Evolutionary conservation across 225 moss, liverwort and hornwort species (phyloP).

Genomic region (Polytrichum commune): DNA sequence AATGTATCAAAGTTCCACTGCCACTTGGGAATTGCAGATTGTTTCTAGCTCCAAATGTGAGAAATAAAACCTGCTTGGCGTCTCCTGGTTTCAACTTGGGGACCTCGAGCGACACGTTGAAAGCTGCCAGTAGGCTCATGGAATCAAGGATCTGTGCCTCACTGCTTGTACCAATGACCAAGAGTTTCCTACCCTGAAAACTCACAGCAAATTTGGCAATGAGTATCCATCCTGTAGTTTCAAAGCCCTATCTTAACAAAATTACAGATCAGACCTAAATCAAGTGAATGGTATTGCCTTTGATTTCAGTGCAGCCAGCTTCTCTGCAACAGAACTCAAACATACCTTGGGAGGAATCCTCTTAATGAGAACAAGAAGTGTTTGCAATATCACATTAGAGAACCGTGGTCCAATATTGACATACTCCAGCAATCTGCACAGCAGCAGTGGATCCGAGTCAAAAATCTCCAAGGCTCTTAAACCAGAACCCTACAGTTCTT

Average conservation of each 20-base stretch:
- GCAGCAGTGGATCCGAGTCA: too few species aligned
- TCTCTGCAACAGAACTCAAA: neutral
- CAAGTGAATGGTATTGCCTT: neutral
- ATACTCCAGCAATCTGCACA: constrained; percentile 86
- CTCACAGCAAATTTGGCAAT: neutral
- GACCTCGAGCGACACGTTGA: constrained; percentile 69
- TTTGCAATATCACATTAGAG: constrained; percentile 79
- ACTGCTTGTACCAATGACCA: constrained; percentile 85
- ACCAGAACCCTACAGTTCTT: too few species aligned
- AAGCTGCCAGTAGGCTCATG: constrained; percentile 69
- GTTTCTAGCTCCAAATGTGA: neutral
- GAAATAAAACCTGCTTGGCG: constrained; percentile 48
- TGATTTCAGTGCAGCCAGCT: neutral
- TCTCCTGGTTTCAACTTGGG: constrained; percentile 54
- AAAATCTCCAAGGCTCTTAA: too few species aligned
- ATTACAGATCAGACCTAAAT: too few species aligned
- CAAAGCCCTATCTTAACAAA: too few species aligned
- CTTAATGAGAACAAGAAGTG: constrained; percentile 82
- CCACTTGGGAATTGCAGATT: too few species aligned
- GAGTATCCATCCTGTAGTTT: neutral
- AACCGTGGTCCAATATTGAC: constrained; percentile 88
- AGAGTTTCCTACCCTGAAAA: constrained; percentile 69
- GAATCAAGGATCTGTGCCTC: constrained; percentile 50
- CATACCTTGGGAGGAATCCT: constrained; percentile 89
- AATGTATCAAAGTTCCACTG: too few species aligned